Evolutionary conservation across 2,329 filamentous ascomycete genomes (phyloP).

Genomic region (Plectosphaerella plurivora): DNA sequence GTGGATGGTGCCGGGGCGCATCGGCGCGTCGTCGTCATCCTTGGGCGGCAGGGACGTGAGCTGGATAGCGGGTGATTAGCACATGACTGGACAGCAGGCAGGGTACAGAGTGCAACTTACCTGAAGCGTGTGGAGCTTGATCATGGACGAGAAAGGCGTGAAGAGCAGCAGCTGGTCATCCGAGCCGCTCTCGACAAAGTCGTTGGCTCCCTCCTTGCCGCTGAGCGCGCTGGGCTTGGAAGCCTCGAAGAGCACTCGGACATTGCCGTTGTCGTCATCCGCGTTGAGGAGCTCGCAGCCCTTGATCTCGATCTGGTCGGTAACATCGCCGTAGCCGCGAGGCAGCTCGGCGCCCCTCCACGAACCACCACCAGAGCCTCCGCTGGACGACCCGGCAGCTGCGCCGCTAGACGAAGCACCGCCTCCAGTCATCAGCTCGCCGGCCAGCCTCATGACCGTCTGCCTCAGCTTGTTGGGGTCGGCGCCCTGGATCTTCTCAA

Average conservation of each 20-base stretch:
- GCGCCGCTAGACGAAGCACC: constrained; percentile 8
- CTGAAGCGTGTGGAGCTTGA: constrained; percentile 84
- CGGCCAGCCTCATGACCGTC: constrained; percentile 65
- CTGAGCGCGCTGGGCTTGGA: constrained; percentile 61
- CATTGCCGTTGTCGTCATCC: constrained; percentile 69
- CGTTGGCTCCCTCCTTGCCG: constrained; percentile 54
- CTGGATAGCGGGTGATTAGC: constrained; percentile 37
- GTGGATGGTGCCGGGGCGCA: constrained; percentile 78
- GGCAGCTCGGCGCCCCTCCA: constrained; percentile 78
- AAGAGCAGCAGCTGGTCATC: constrained; percentile 96
- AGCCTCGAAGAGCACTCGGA: constrained; percentile 68
- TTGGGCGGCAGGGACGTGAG: constrained; percentile 74
- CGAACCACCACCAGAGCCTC: constrained; percentile 35
- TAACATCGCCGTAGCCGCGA: constrained; percentile 78
- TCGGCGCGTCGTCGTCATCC: constrained; percentile 66
- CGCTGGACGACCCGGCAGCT: constrained; percentile 37
- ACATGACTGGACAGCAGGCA: not conserved
- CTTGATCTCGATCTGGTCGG: constrained; percentile 72
- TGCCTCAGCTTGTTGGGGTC: constrained; percentile 66
- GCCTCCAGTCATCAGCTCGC: constrained; percentile 51
- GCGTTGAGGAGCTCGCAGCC: constrained; percentile 85
- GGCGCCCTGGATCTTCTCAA: constrained; percentile 69
- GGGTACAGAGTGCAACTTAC: constrained; percentile 27
- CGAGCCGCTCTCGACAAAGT: constrained; percentile 95
- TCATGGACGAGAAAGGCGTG: constrained; percentile 78